Evolutionary conservation across 208 protist species (phyloP).

Genomic region (Porcisia hertigi): DNA sequence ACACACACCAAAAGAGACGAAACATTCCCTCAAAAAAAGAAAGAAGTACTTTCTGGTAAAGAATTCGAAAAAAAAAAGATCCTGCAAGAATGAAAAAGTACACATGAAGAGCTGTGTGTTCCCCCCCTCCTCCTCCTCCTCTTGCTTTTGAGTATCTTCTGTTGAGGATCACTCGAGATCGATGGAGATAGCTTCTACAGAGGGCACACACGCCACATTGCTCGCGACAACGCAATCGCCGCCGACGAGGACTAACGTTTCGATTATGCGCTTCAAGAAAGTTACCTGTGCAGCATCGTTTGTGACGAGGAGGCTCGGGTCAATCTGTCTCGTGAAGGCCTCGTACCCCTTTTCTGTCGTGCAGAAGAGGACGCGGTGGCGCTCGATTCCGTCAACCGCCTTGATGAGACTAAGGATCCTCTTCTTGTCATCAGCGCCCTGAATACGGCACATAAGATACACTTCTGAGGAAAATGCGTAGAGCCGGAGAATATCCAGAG

Average conservation of each 20-base stretch:
- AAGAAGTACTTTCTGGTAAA: neutral
- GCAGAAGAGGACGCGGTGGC: slow-evolving; percentile 85
- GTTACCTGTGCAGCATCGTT: slow-evolving; percentile 46
- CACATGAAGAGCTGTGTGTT: neutral
- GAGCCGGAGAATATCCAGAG: slow-evolving; percentile 42
- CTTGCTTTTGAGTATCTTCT: neutral
- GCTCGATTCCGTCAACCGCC: slow-evolving; percentile 48
- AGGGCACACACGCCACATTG: slow-evolving; percentile 44
- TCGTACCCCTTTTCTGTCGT: slow-evolving; percentile 82
- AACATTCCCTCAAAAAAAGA: neutral
- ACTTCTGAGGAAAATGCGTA: slow-evolving; percentile 62
- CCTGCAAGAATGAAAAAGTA: neutral
- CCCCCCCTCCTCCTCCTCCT: no score
- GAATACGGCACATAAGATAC: slow-evolving; percentile 80
- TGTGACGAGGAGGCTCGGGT: slow-evolving; percentile 66
- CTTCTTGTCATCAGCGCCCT: slow-evolving; percentile 46
- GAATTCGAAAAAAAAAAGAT: neutral
- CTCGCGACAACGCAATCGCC: slow-evolving; percentile 11
- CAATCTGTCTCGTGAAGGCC: slow-evolving; percentile 83
- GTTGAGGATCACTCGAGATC: slow-evolving; percentile 10
- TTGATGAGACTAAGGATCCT: slow-evolving; percentile 44
- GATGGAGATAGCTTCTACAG: slow-evolving; percentile 20
- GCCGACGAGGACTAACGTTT: slow-evolving; percentile 65
- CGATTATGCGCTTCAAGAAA: slow-evolving; percentile 72
- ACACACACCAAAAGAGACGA: neutral